phyloP scores from a whole-genome alignment of 805 yeast genomes.

The Phaffomyces antillensis region DNA sequence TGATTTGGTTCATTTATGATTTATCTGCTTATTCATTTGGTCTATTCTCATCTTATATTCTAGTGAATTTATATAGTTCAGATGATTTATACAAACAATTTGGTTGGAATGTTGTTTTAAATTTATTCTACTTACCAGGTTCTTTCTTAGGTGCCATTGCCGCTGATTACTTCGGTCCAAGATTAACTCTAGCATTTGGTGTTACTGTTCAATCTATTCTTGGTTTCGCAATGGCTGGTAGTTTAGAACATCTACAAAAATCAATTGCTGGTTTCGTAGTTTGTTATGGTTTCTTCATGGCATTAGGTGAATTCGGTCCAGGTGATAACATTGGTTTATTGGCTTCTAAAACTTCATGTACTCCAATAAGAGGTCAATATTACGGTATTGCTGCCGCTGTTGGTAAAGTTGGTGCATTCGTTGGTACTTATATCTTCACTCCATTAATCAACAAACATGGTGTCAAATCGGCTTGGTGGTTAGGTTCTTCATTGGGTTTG shows the following conservation, averaged over 20 bases:
- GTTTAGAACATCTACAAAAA: slow-evolving; percentile 44
- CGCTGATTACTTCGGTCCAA: slow-evolving; percentile 90
- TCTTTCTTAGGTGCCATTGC: slow-evolving; percentile 77
- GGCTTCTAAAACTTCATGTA: slow-evolving; percentile 80
- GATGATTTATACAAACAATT: slow-evolving; percentile 64
- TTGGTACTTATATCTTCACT: slow-evolving; percentile 86
- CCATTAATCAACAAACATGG: slow-evolving; percentile 62
- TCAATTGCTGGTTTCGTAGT: slow-evolving; percentile 77
- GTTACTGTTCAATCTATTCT: slow-evolving; percentile 65
- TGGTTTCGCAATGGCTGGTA: slow-evolving; percentile 80
- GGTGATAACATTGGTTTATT: slow-evolving; percentile 88
- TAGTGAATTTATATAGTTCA: slow-evolving; percentile 48
- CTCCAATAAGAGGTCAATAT: slow-evolving; percentile 85
- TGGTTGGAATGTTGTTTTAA: slow-evolving; percentile 90
- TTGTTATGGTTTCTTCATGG: slow-evolving; percentile 78
- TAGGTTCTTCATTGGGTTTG: slow-evolving; percentile 70
- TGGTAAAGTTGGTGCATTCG: slow-evolving; percentile 91
- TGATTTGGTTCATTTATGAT: slow-evolving; percentile 90
- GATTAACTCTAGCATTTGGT: slow-evolving; percentile 68
- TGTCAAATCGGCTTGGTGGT: slow-evolving; percentile 71
- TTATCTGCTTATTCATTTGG: slow-evolving; percentile 85
- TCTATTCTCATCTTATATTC: slow-evolving; percentile 69
- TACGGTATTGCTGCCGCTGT: slow-evolving; percentile 88
- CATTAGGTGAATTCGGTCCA: slow-evolving; percentile 91
- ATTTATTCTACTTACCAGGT: slow-evolving; percentile 87